Evolutionary conservation across 2,329 filamentous ascomycete species (phyloP), one percentile per base, ranked within the genome.

Genomic region (Gaeumannomyces tritici): DNA sequence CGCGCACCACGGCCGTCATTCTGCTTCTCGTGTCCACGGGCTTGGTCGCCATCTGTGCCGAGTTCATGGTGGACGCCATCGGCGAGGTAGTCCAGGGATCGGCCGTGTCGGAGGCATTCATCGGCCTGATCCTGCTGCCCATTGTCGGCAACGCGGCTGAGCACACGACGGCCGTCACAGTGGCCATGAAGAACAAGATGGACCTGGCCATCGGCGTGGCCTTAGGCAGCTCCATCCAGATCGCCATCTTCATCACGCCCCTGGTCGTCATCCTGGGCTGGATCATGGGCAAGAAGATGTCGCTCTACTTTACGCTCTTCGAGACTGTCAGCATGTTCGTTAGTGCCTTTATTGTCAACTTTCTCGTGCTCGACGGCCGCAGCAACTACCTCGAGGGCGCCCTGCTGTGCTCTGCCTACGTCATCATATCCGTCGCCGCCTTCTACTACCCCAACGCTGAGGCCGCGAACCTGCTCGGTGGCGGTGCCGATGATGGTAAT

Each of bases 251-350:
- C 64, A 80, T 87, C 2, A 83, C 83, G 0, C 85, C 84, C 0
- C 72, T 87, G 56, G 80, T 85, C 3, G 81, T 87, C 15, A 73
- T 87, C 2, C 78, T 85, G 12, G 83, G 82, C 18, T 87, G 84
- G 84, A 75, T 76, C 64, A 73, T 87, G 66, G 70, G 76, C 15
- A 79, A 79, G 54, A 78, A 84, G 26, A 80, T 87, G 72, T 78
- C 83, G n/a, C 78, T 91, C 59, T 87, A 89, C 67, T 91, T 91
- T 73, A 87, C 87, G 67, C 80, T 87, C 47, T 91, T 91, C 70
- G 89, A 91, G 75, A 90, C 88, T 0, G 85, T 90, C 26, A 85
- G 86, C 51, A 80, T 91, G 68, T 88, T 91, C 69, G 83, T 89
- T 5, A 84, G 81, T 3, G 87, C 89, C 3, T 78, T 91, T 64